Base-by-base conservation (phyloP, 1,284 basidiomycete species). In the Ceraceosorus guamensis region DNA sequence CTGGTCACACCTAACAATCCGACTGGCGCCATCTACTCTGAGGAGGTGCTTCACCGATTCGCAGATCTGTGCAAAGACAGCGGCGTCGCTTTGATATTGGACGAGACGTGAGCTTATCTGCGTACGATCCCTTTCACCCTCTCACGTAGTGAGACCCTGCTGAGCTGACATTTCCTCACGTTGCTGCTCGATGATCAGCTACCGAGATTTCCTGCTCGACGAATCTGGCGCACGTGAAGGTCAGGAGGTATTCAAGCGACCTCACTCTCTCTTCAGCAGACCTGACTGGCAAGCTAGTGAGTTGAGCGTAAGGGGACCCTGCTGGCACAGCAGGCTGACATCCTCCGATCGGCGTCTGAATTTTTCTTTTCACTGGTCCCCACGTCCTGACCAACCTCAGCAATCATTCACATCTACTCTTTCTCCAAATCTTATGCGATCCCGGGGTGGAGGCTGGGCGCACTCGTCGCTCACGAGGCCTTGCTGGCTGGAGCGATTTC, bases 371-470 rank as follows among this genome's bases (percentile, higher is more conserved):
- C 81, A 53, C 71, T 90, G n/a, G n/a, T n/a, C n/a, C n/a, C n/a
- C n/a, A n/a, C n/a, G 50, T 81, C 90, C 55, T 85, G 5, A n/a
- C 16, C 32, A n/a, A n/a, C 6, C 46, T 13, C 52, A 57, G 56
- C 64, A 5, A 13, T 70, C 32, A 68, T 70, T 13, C 65, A 64
- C 39, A 50, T 65, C 16, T 65, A 66, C 50, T 65, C 61, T 52
- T 65, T 68, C 47, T 84, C 83, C 58, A 90, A 91, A 77, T 84
- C 85, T 16, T 91, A 89, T 76, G 84, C 85, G 55, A 83, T 93
- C 46, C 90, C 90, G 0, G 89, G 89, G 0, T 87, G 90, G 75
- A 83, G 89, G 13, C 81, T 92, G 0, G 89, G 90, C 1, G 82
- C 83, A 4, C 82, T 91, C 59, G 82, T 85, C n/a, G 85, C 85